A percentile compares a stretch with the other conserved stretches of the same genome.
Evolutionary conservation across 1,284 basidiomycete genomes (phyloP).

Genomic region (Sanguinoderma infundibulare): DNA sequence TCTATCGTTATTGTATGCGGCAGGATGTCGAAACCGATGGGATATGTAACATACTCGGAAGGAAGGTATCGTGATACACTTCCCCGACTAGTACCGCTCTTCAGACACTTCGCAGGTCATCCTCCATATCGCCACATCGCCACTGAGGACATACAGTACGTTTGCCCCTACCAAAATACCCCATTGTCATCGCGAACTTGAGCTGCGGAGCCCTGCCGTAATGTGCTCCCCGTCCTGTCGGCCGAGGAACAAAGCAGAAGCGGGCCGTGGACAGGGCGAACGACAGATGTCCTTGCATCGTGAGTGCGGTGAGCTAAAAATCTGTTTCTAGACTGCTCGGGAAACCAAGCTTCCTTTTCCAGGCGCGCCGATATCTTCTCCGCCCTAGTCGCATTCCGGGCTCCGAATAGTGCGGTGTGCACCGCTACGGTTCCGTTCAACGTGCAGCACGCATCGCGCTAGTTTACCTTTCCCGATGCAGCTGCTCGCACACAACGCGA

Average conservation of each 20-base stretch:
- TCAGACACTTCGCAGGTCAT: too few relatives aligned
- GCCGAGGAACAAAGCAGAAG: slow-evolving; percentile 5
- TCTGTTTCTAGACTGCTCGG: background rate
- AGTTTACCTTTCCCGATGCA: background rate
- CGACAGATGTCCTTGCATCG: background rate
- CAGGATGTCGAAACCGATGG: too few relatives aligned
- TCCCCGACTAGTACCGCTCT: too few relatives aligned
- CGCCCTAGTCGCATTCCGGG: background rate
- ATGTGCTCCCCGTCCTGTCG: too few relatives aligned
- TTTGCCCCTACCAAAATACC: too few relatives aligned
- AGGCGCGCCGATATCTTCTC: background rate
- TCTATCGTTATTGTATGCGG: too few relatives aligned
- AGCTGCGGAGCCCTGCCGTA: too few relatives aligned
- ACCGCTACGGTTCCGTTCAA: background rate
- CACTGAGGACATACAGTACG: too few relatives aligned
- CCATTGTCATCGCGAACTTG: too few relatives aligned
- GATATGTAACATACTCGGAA: too few relatives aligned
- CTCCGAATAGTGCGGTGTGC: background rate
- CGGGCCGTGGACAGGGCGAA: background rate
- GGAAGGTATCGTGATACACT: too few relatives aligned
- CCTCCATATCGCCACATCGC: too few relatives aligned
- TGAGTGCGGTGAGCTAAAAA: background rate
- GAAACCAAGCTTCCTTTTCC: background rate
- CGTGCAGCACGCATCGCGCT: background rate
- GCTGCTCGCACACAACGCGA: background rate